Evolutionary conservation across 169 alveolate genomes (phyloP).

Genomic region (Eimeria falciformis): DNA sequence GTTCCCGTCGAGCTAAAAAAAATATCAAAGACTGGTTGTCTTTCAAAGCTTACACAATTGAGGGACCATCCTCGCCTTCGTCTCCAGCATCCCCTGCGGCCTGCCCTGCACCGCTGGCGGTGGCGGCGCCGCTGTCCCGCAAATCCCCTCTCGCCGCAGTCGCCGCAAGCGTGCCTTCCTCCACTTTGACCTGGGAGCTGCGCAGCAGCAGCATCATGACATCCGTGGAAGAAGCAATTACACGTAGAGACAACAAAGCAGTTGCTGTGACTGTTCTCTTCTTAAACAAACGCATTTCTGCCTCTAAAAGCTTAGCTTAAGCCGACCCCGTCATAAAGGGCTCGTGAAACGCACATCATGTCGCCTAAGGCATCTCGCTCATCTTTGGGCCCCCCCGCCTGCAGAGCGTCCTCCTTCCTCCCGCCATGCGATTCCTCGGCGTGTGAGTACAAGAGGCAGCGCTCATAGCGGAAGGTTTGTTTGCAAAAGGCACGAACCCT

Average conservation of each 20-base stretch:
- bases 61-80: slow-evolving; percentile 50
- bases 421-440: background rate
- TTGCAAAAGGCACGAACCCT: slow-evolving; percentile 72
- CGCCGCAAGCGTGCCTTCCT: slow-evolving; percentile 44
- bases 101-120: background rate
- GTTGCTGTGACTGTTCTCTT: no score
- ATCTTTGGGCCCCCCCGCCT: no score
- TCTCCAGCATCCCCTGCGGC: slow-evolving; percentile 6
- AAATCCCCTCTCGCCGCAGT: slow-evolving; percentile 27
- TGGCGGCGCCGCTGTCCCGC: background rate
- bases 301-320: background rate
- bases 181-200: slow-evolving; percentile 40
- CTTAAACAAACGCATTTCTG: background rate
- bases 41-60: background rate
- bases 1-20: background rate
- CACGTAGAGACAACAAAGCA: no score
- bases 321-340: no score
- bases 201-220: background rate
- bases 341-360: no score
- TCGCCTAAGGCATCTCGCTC: no score
- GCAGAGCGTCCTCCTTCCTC: no score
- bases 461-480: slow-evolving; percentile 62
- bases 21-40: background rate
- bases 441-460: slow-evolving; percentile 28
- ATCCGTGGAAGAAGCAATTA: background rate